Percentiles rank a stretch among this genome's conserved stretches.
Conservation (phyloP, 2,329 filamentous ascomycete species). For the Microdochium paspali region DNA sequence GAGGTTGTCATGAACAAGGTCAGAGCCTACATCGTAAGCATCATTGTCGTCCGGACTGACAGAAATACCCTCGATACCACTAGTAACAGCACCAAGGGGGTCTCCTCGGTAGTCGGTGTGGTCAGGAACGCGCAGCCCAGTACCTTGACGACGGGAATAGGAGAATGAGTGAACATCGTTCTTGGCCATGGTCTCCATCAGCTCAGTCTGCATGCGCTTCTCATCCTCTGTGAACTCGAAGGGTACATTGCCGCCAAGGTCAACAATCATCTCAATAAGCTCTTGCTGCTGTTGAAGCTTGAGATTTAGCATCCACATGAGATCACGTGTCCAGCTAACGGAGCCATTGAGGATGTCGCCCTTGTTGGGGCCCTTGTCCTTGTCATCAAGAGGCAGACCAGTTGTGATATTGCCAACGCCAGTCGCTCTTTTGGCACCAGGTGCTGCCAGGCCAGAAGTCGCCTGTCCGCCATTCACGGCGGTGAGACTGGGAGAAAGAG, state of each 20-base stretch:
- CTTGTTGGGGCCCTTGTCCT: slow-evolving; percentile 98
- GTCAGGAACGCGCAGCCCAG: slow-evolving; percentile 81
- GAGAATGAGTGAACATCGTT: slow-evolving; percentile 67
- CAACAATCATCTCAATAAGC: slow-evolving; percentile 64
- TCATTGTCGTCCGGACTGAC: slow-evolving; percentile 42
- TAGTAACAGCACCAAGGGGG: slow-evolving; percentile 42
- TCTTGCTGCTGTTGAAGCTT: slow-evolving; percentile 87
- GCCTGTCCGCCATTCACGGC: slow-evolving; percentile 60
- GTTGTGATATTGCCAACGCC: slow-evolving; percentile 81
- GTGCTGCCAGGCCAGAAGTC: slow-evolving; percentile 80
- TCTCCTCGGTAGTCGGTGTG: slow-evolving; percentile 90
- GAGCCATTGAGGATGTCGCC: slow-evolving; percentile 96
- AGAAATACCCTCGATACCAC: slow-evolving; percentile 30
- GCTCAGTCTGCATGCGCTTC: slow-evolving; percentile 88
- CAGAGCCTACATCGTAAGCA: slow-evolving; percentile 26
- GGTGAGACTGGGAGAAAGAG: slow-evolving; percentile 73
- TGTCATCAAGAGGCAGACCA: slow-evolving; percentile 86
- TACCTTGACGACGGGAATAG: slow-evolving; percentile 77
- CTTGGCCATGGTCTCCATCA: slow-evolving; percentile 77
- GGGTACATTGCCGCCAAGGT: slow-evolving; percentile 66
- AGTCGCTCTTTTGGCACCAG: slow-evolving; percentile 70
- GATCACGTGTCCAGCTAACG: slow-evolving; percentile 91
- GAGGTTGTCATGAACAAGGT: slow-evolving; percentile 40
- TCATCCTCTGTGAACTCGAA: slow-evolving; percentile 87
- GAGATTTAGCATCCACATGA: slow-evolving; percentile 93